These are phyloP conservation scores for Termitomyces sp. DNA, from an alignment of 768 basidiomycete species.

Conservation along the genomic window DNA sequence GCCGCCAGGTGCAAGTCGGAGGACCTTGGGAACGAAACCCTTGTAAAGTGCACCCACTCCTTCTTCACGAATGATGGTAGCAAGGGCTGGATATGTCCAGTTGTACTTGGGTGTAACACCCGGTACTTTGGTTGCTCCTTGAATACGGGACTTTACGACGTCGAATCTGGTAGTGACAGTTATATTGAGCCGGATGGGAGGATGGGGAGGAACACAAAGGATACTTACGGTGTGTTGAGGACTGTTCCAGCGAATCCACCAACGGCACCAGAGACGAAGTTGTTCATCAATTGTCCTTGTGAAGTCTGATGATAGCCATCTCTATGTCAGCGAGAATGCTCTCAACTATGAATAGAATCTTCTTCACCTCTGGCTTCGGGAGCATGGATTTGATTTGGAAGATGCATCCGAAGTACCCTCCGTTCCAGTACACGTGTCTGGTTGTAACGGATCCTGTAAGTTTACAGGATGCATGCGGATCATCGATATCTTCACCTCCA, in stretches of 20 bases:
- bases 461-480: neutral
- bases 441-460: conserved; percentile 1
- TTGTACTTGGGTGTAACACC: conserved; percentile 85
- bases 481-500: conserved; percentile 66
- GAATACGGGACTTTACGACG: conserved; percentile 54
- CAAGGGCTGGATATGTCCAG: conserved; percentile 91
- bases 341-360: neutral
- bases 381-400: conserved; percentile 76
- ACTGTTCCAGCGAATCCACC: conserved; percentile 90
- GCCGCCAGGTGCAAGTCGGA: conserved; percentile 92
- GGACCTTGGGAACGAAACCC: conserved; percentile 93
- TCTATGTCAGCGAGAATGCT: neutral
- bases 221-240: conserved; percentile 83
- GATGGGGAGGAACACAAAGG: neutral
- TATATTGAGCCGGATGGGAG: neutral
- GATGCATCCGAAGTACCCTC: conserved; percentile 93
- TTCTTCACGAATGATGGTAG: conserved; percentile 82
- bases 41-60: conserved; percentile 86
- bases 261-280: conserved; percentile 85
- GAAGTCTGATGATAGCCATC: conserved; percentile 38
- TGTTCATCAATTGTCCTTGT: conserved; percentile 76
- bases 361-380: conserved; percentile 74
- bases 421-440: conserved; percentile 89
- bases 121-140: conserved; percentile 59
- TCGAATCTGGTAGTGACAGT: conserved; percentile 34